These are phyloP conservation scores for Teunomyces panamensis DNA, from an alignment of 805 yeast species.

Conservation along the genomic window DNA sequence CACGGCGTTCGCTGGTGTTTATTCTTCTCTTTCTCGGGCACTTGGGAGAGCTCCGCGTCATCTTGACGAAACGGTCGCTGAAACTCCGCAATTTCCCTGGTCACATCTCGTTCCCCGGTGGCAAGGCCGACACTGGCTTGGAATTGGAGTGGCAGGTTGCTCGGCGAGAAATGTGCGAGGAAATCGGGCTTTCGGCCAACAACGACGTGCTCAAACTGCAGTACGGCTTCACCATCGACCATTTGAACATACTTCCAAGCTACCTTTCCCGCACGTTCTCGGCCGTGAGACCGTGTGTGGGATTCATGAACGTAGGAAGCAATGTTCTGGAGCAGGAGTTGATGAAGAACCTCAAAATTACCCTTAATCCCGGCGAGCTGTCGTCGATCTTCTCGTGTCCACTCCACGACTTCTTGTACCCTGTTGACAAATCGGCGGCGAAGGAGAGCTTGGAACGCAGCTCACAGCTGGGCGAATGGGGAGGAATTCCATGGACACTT, in stretches of 20 bases:
- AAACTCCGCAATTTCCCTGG: conserved; percentile 75
- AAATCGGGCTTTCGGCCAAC: conserved; percentile 65
- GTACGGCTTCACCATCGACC: conserved; percentile 59
- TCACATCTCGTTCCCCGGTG: conserved; percentile 92
- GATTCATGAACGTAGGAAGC: conserved; percentile 48
- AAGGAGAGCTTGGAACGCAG: conserved; percentile 31
- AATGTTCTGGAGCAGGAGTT: conserved; percentile 16
- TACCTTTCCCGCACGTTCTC: conserved; percentile 78
- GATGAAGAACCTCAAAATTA: conserved; percentile 35
- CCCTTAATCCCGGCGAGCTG: conserved; percentile 74
- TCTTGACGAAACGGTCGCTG: conserved; percentile 75
- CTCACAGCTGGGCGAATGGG: conserved; percentile 55
- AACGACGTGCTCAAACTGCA: conserved; percentile 41
- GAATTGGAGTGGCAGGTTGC: conserved; percentile 73
- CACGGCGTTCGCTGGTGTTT: conserved; percentile 77
- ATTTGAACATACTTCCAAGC: conserved; percentile 64
- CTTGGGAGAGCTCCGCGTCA: conserved; percentile 72
- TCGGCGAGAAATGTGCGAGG: conserved; percentile 82
- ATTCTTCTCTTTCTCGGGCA: conserved; percentile 68
- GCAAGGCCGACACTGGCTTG: conserved; percentile 70
- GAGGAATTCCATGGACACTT: conserved; percentile 65
- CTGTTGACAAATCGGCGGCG: conserved; percentile 19
- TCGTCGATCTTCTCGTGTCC: conserved; percentile 71
- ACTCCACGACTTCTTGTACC: conserved; percentile 52
- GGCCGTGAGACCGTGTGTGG: conserved; percentile 80